Evolutionary conservation across 306 rosid genomes (phyloP), one percentile per base, ranked within the genome.

Genomic region (Prunus kanzakura): DNA sequence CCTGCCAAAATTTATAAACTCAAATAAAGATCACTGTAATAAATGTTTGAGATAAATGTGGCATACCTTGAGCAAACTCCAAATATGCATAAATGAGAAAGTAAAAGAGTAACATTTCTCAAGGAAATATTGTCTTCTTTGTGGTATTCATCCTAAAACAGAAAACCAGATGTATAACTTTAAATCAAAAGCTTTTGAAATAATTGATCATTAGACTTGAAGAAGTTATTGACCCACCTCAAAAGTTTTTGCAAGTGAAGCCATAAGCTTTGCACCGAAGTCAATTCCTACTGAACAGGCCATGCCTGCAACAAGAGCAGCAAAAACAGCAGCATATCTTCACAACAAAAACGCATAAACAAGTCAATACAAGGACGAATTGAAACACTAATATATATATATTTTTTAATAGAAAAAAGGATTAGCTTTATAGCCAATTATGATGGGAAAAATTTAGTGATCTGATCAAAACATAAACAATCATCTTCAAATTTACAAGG

Each of bases 261-360:
- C 92, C 93, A 90, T 70, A 85, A 95, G 82, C 84, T 85, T 90
- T 23, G 97, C 97, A 51, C 97, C 79, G 52, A 90, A 92, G 79
- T 95, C 93, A 38, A 82, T 74, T 84, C 98, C 98, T 35, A 89
- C 88, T 73, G 86, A 78, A 81, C 96, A 88, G 64, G 97, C 85
- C 91, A 90, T 88, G 69, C 96, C 97, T 19, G 96, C 96, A 75
- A 95, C 97, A 84, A 90, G 89, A 38, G 98, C 88, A 51, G 92
- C 93, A 76, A 95, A 95, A 63, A 89, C 87, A 57, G 97, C 97
- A 84, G 98, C 97, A 88, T 90, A 88, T 89, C 98, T 95, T 67
- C 80, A 84, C 74, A 79, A 79, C 56, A 25, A 58, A 58, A 45
- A 75, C 2, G 7, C 38, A 52, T 16, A 30, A 18, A 47, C 13